Percentiles rank a stretch among this genome's conserved stretches.
Conservation (phyloP, 1,284 basidiomycete species). For the Irpex sp. region DNA sequence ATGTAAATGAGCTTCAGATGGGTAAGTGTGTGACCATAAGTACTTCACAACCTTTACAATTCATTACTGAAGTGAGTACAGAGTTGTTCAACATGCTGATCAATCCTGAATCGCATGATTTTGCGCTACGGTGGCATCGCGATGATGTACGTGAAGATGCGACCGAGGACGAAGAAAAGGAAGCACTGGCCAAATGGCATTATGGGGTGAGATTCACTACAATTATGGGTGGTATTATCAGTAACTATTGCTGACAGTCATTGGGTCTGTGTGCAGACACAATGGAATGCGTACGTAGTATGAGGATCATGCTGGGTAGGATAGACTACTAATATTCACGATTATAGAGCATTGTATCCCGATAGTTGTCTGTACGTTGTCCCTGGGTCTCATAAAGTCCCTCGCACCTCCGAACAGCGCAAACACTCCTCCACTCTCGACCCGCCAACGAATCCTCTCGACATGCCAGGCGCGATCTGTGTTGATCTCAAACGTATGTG, state of each 20-base stretch:
- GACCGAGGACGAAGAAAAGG: conserved; percentile 58
- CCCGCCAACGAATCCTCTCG: conserved; percentile 53
- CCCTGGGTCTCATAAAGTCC: conserved; percentile 61
- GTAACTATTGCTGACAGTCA: neutral
- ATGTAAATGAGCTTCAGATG: conserved; percentile 64
- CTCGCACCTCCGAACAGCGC: conserved; percentile 62
- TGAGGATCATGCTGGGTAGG: too few relatives aligned
- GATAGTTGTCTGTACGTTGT: conserved; percentile 77
- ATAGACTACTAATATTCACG: neutral
- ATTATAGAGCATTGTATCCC: conserved; percentile 60
- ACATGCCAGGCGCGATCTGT: conserved; percentile 67
- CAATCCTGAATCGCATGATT: conserved; percentile 64
- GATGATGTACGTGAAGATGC: conserved; percentile 73
- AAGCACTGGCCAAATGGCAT: conserved; percentile 59
- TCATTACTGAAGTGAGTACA: conserved; percentile 53
- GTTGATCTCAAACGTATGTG: conserved; percentile 60
- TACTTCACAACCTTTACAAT: neutral
- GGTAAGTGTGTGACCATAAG: conserved; percentile 45
- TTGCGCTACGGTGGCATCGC: conserved; percentile 81
- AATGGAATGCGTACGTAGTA: conserved; percentile 74
- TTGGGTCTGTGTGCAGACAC: conserved; percentile 44
- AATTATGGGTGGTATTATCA: neutral
- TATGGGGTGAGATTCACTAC: conserved; percentile 48
- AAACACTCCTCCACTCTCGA: conserved; percentile 50
- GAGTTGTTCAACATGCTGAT: conserved; percentile 81